Evolutionary conservation across 768 basidiomycete species (phyloP).

Genomic region (Tylopilus vinaceipallidus): DNA sequence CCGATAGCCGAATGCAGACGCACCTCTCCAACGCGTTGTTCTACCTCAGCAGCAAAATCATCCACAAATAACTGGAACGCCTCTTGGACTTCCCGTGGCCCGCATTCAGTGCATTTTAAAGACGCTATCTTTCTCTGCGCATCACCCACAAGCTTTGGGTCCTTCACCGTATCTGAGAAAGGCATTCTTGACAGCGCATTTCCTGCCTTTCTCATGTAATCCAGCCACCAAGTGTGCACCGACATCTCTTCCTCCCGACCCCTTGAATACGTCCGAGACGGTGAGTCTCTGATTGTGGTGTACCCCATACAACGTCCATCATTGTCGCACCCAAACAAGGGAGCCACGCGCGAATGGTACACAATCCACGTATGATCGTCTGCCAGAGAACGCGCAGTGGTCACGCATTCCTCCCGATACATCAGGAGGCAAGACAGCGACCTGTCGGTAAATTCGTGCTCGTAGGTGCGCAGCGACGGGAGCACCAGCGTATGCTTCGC

Average conservation of each 20-base stretch:
- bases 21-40: constrained; percentile 7
- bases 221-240: constrained; percentile 14
- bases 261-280: constrained; percentile 2
- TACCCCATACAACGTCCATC: background rate
- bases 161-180: background rate
- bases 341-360: too few species aligned
- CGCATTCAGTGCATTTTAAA: constrained; percentile 4
- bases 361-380: constrained; percentile 12
- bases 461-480: constrained; percentile 8
- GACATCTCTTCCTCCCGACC: background rate
- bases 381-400: background rate
- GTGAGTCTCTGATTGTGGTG: background rate
- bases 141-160: background rate
- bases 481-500: constrained; percentile 7
- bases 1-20: background rate
- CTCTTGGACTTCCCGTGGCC: background rate
- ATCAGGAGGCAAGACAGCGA: constrained; percentile 5
- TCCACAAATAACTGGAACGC: constrained; percentile 12
- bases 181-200: constrained; percentile 1
- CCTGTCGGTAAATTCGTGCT: too few species aligned
- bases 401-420: constrained; percentile 8
- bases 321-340: constrained; percentile 3
- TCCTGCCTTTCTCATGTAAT: constrained; percentile 16
- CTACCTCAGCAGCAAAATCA: constrained; percentile 6
- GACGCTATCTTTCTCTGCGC: background rate